A percentile compares a stretch with the other conserved stretches of the same genome.
These are phyloP conservation scores for Hyaloscypha bicolor DNA, from an alignment of 495 filamentous ascomycete genomes.

Conservation along the genomic window DNA sequence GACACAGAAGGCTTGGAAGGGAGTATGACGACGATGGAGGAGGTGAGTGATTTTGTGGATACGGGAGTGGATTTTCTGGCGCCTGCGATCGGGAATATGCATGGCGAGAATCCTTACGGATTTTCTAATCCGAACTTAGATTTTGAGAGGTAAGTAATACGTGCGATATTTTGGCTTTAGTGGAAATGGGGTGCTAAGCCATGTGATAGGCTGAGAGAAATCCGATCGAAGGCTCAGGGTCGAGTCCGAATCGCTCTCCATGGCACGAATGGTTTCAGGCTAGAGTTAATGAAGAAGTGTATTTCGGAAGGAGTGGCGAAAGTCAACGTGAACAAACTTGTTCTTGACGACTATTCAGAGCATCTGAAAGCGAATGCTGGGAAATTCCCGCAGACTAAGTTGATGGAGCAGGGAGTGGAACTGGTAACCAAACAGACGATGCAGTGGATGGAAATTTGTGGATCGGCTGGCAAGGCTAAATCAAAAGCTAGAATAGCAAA, in stretches of 20 bases:
- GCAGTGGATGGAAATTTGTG: slow-evolving; percentile 21
- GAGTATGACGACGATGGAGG: slow-evolving; percentile 72
- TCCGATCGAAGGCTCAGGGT: slow-evolving; percentile 1
- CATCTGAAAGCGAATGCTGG: slow-evolving; percentile 7
- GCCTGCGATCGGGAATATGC: slow-evolving; percentile 84
- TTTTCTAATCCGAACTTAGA: slow-evolving; percentile 57
- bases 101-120: slow-evolving; percentile 70
- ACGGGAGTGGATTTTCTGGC: slow-evolving; percentile 86
- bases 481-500: neutral
- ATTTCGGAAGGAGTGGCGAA: slow-evolving; percentile 14
- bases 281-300: slow-evolving; percentile 14
- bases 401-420: slow-evolving; percentile 17
- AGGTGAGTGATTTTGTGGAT: slow-evolving; percentile 73
- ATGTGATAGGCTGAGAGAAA: neutral
- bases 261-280: slow-evolving; percentile 18
- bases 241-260: slow-evolving; percentile 13
- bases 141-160: slow-evolving; percentile 10
- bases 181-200: neutral
- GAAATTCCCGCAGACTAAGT: slow-evolving; percentile 14
- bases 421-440: slow-evolving; percentile 7
- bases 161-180: too few relatives aligned
- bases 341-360: slow-evolving; percentile 14
- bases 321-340: slow-evolving; percentile 16
- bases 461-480: slow-evolving; percentile 14
- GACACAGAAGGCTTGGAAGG: slow-evolving; percentile 76